Base-by-base conservation (phyloP, 2,329 filamentous ascomycete genomes). In the Venturia oleaginea region DNA sequence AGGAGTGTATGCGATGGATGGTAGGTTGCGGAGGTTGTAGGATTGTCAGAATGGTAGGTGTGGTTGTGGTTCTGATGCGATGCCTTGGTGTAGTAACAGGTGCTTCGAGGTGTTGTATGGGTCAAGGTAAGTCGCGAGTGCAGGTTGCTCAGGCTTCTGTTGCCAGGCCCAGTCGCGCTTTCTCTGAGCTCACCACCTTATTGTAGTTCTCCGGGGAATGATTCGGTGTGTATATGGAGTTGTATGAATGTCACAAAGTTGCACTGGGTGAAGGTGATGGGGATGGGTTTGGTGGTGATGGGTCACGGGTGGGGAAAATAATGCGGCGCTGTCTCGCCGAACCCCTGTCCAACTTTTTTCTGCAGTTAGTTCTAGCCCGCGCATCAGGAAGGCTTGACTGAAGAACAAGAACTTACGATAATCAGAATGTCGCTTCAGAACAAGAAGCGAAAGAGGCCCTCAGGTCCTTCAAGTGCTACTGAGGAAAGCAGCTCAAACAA, bases 281-380 rank as follows among this genome's bases (percentile, higher is more conserved):
- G 1, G 15, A 19, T 11, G 42, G 17, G 19, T 17, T 46, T 3
- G 46, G 46, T 51, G n/a, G n/a, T 22, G 19, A n/a, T 22, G 6
- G 22, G 24, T 32, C 15, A 27, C 19, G 24, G 48, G 48, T 55
- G 48, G 51, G 51, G 51, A 30, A 24, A 48, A 24, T 2, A 48
- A 34, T 27, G 30, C 51, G 27, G 17, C 51, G 22, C 51, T 34
- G 17, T 5, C 15, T 8, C 19, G 11, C 34, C 13, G 15, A 15
- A 57, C 51, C 51, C 51, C 51, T 57, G 51, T 57, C 51, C 27
- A 57, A 34, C 27, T 34, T 57, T 57, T 57, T 57, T 57, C 32
- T 46, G 7, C 6, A 19, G 19, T 46, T 22, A 8, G 17, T 19
- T 43, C 1, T 34, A 57, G 51, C 51, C 27, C 15, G 30, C 27